phyloP scores from a whole-genome alignment of 768 basidiomycete species.

The Suillus placidus region DNA sequence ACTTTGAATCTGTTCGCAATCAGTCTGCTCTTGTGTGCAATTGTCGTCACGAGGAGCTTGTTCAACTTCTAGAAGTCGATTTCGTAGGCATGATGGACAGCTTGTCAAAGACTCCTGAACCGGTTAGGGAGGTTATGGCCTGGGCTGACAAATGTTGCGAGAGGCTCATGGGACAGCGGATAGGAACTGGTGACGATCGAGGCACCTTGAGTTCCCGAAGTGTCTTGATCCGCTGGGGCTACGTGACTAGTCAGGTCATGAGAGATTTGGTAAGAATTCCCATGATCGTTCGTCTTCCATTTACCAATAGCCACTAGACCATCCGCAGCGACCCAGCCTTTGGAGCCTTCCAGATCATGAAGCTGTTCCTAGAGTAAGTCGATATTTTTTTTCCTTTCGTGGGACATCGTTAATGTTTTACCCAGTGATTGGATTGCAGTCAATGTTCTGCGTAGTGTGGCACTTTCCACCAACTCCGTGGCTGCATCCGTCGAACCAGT shows the following conservation, averaged over 20 bases:
- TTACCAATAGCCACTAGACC: constrained; percentile 52
- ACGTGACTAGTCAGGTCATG: constrained; percentile 93
- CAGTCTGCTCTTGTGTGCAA: constrained; percentile 94
- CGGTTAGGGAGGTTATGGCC: constrained; percentile 84
- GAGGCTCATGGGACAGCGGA: constrained; percentile 73
- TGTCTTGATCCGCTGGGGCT: constrained; percentile 88
- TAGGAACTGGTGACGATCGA: constrained; percentile 66
- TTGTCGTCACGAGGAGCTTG: constrained; percentile 87
- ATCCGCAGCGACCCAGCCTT: constrained; percentile 92
- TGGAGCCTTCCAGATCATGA: constrained; percentile 90
- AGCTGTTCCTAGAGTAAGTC: constrained; percentile 86
- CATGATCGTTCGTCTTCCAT: neutral
- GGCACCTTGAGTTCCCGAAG: constrained; percentile 85
- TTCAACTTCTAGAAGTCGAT: constrained; percentile 83
- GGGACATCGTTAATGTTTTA: constrained; percentile 20
- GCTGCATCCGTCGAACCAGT: constrained; percentile 91
- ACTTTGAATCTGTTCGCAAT: constrained; percentile 90
- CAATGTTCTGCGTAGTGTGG: constrained; percentile 84
- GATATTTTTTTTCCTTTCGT: constrained; percentile 7
- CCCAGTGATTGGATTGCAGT: constrained; percentile 88
- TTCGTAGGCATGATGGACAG: constrained; percentile 78
- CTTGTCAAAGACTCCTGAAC: constrained; percentile 71
- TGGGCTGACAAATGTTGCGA: constrained; percentile 94
- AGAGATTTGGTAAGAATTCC: constrained; percentile 71
- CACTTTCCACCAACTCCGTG: constrained; percentile 87